phyloP scores from a whole-genome alignment of 352 stramenopile species.

The Hyphochytrium catenoides region DNA sequence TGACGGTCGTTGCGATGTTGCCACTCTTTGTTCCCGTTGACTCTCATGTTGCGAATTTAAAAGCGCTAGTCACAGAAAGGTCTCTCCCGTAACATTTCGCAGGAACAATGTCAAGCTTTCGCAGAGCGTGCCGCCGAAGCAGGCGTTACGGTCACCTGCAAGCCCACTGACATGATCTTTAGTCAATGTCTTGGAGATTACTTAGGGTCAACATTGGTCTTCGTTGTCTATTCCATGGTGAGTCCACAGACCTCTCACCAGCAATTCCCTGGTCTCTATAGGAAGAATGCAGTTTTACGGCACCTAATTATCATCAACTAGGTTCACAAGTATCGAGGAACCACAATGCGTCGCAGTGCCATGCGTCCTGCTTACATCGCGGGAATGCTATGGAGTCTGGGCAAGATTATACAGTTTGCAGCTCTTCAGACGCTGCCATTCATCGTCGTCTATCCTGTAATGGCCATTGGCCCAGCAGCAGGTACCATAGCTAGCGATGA shows the following conservation, averaged over 20 bases:
- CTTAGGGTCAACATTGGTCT: slow-evolving; percentile 34
- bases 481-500: too few species aligned
- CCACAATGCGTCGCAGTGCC: slow-evolving; percentile 53
- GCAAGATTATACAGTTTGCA: slow-evolving; percentile 35
- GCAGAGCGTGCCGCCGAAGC: slow-evolving; percentile 5
- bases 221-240: slow-evolving; percentile 43
- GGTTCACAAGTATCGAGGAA: slow-evolving; percentile 35
- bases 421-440: slow-evolving; percentile 38
- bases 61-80: too few species aligned
- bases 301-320: too few species aligned
- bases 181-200: slow-evolving; percentile 55
- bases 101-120: too few species aligned
- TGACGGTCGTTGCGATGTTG: too few species aligned
- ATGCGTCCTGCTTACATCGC: slow-evolving; percentile 51
- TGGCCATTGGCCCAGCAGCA: slow-evolving; percentile 43
- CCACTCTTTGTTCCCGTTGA: too few species aligned
- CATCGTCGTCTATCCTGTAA: slow-evolving; percentile 47
- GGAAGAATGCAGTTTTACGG: too few species aligned
- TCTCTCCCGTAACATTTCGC: too few species aligned
- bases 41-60: too few species aligned
- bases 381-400: slow-evolving; percentile 38
- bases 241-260: too few species aligned
- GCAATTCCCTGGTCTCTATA: too few species aligned
- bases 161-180: slow-evolving; percentile 53
- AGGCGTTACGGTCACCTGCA: slow-evolving; percentile 28